Evolutionary conservation across 768 basidiomycete genomes (phyloP), one percentile per base, ranked within the genome.

Genomic region (Mycena belliarum): DNA sequence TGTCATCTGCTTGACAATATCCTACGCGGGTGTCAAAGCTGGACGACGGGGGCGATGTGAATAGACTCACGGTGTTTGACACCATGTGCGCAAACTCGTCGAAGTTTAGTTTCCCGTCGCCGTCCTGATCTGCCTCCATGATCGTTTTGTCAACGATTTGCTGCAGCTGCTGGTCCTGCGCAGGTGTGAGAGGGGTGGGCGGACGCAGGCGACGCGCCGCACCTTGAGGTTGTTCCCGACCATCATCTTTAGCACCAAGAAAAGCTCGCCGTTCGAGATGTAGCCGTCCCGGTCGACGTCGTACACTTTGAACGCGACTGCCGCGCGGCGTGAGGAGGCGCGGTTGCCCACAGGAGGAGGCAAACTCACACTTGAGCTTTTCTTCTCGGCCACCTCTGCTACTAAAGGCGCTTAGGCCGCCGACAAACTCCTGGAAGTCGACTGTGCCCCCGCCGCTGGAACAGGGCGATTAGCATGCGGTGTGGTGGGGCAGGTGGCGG

Each of bases 91-190:
- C 86, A 72, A 99, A 99, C 75, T 98, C 97, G 54, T 97, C 95
- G 65, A 99, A 99, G 74, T 85, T 93, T 59, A 99, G 82, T 73
- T 95, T 98, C 25, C 97, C 97, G 70, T 99, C 97, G 2, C 92
- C 95, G 69, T 99, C 95, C 71, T 93, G 90, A 70, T 99, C 97
- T 12, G 95, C 97, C 75, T 99, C 97, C 94, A 99, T 95, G 71
- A 99, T 99, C 10, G 97, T 98, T 79, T 99, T 99, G 75, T 99
- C 97, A 18, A 99, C 97, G 58, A 99, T 99, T 72, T 98, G 97
- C 73, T 99, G 97, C 58, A 99, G 77, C 77, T 98, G 97, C 70
- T 96, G 92, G 71, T 99, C 97, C 93, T 96, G 70, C 26, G 43
- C 45, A 25, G 32, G 12, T 49, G 52, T 40, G 42, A 52, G 23